Conservation (phyloP, 2,329 filamentous ascomycete genomes). For the Fonsecaea monophora region DNA sequence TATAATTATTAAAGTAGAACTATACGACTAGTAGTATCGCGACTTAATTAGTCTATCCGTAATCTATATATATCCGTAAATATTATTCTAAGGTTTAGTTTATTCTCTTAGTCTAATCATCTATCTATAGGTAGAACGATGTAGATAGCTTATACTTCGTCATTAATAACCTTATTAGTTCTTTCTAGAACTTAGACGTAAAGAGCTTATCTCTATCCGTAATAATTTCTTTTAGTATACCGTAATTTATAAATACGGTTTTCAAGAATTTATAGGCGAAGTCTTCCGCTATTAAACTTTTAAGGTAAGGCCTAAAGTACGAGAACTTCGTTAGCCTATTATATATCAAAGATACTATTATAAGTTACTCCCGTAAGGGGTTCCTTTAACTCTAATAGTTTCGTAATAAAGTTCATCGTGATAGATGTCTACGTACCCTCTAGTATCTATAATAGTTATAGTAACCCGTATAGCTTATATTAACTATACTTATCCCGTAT, state of each 20-base stretch:
- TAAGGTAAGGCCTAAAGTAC: conserved; percentile 5
- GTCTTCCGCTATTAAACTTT: not conserved
- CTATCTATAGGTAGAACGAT: conserved; percentile 26
- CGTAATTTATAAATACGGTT: not conserved
- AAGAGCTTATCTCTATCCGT: conserved; percentile 1
- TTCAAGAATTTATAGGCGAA: not conserved
- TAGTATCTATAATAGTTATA: conserved; percentile 18
- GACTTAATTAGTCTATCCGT: conserved; percentile 2
- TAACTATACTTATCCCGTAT: conserved; percentile 19
- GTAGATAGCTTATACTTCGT: conserved; percentile 25
- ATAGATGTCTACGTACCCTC: not conserved
- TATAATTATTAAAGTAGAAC: conserved; percentile 16
- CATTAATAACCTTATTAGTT: conserved; percentile 3
- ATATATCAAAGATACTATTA: conserved; percentile 13
- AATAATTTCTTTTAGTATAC: not conserved
- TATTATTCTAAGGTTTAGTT: conserved; percentile 11
- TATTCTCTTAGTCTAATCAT: not conserved
- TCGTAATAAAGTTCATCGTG: conserved; percentile 13
- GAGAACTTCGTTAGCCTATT: not conserved
- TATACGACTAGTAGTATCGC: conserved; percentile 13
- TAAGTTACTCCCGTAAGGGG: conserved; percentile 1
- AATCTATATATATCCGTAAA: not conserved
- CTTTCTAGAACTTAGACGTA: conserved; percentile 3
- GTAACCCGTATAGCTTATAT: conserved; percentile 25
- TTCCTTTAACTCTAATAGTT: conserved; percentile 18